Percentiles rank a stretch among this genome's conserved stretches.
Conservation (phyloP, 768 basidiomycete genomes). For the Kwoniella newhampshirensis region DNA sequence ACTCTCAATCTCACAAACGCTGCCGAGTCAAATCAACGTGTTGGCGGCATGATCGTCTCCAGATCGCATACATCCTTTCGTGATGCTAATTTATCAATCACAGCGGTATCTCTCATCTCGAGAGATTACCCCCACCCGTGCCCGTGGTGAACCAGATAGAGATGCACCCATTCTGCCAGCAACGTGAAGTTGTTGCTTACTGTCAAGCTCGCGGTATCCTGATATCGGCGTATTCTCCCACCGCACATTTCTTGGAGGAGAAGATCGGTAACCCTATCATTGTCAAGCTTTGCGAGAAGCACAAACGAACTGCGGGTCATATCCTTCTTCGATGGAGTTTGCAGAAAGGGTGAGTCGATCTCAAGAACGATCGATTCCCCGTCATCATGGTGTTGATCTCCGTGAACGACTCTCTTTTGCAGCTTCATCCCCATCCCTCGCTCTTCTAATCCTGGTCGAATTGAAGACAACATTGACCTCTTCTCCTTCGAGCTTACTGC, state of each 20-base stretch:
- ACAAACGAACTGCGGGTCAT: constrained; percentile 51
- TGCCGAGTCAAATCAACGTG: not conserved
- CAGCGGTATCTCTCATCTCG: constrained; percentile 47
- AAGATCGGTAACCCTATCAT: constrained; percentile 23
- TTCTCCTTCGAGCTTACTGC: constrained; percentile 68
- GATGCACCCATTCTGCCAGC: constrained; percentile 65
- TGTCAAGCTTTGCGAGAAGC: constrained; percentile 29
- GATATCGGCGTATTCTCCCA: constrained; percentile 44
- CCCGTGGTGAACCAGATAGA: constrained; percentile 48
- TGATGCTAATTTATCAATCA: no score
- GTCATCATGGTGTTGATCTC: no score
- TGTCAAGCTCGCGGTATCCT: constrained; percentile 64
- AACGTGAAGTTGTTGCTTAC: constrained; percentile 72
- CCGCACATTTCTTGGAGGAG: constrained; percentile 58
- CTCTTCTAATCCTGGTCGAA: constrained; percentile 67
- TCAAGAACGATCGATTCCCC: not conserved
- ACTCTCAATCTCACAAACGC: not conserved
- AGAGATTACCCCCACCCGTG: constrained; percentile 29
- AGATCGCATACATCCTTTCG: not conserved
- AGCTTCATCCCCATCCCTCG: constrained; percentile 82
- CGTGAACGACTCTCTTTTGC: not conserved
- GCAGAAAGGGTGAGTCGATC: constrained; percentile 56
- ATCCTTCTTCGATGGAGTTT: constrained; percentile 58
- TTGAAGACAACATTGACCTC: constrained; percentile 52
- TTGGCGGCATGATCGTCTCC: no score